Percentiles rank a stretch among this genome's conserved stretches.
phyloP scores from a whole-genome alignment of 805 yeast species.

The Yamadazyma paraphyllophila region DNA sequence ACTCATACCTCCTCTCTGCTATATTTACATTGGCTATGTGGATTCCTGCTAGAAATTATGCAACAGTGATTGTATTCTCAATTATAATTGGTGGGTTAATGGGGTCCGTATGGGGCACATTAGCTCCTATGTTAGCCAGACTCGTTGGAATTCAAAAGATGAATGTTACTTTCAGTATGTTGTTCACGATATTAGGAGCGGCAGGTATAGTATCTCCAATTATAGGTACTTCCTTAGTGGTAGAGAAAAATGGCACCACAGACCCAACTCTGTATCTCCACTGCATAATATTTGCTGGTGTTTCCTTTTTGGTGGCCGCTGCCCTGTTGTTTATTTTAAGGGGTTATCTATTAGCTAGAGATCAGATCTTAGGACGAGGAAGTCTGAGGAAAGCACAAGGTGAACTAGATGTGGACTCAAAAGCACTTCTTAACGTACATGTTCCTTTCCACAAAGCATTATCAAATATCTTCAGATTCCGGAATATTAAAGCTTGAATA shows the following conservation, averaged over 20 bases:
- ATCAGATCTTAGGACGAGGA: conserved; percentile 15
- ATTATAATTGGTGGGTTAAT: conserved; percentile 53
- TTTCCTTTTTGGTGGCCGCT: conserved; percentile 49
- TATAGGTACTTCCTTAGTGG: conserved; percentile 53
- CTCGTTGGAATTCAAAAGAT: conserved; percentile 54
- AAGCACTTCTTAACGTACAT: not conserved
- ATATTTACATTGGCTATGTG: conserved; percentile 37
- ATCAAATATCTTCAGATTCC: not conserved
- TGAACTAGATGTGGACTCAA: not conserved
- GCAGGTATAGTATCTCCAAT: conserved; percentile 59
- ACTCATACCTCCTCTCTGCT: conserved; percentile 24
- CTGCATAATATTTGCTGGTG: conserved; percentile 60
- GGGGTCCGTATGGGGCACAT: conserved; percentile 61
- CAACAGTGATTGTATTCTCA: conserved; percentile 54
- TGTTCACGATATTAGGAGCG: conserved; percentile 52
- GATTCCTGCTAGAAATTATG: conserved; percentile 53
- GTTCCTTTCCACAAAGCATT: conserved; percentile 1
- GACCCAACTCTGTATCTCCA: conserved; percentile 49
- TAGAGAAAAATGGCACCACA: conserved; percentile 19
- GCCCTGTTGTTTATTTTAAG: conserved; percentile 43
- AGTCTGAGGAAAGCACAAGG: conserved; percentile 3
- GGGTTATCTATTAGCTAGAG: conserved; percentile 56
- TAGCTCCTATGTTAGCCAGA: conserved; percentile 51
- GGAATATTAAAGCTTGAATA: conserved; percentile 5
- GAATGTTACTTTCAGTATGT: conserved; percentile 48